Percentiles rank a stretch among this genome's conserved stretches.
These are phyloP conservation scores for Linum lewisii DNA, from an alignment of 345 rosid species.

Conservation along the genomic window DNA sequence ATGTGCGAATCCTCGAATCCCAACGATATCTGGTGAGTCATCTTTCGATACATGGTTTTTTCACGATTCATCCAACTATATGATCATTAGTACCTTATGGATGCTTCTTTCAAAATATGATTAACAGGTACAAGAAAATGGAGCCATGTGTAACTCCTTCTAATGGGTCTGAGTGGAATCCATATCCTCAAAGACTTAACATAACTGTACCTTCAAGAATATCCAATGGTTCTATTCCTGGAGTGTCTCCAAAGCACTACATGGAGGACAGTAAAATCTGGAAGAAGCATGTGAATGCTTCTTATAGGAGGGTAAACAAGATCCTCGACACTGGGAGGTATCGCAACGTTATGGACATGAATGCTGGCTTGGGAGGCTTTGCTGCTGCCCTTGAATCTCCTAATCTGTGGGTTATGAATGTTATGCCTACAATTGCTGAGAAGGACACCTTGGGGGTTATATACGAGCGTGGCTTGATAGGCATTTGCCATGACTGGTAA, in stretches of 20 bases:
- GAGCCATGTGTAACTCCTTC: constrained; percentile 2
- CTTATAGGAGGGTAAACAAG: neutral
- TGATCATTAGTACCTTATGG: neutral
- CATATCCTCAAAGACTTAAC: constrained; percentile 1
- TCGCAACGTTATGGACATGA: constrained; percentile 5
- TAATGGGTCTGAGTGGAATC: neutral
- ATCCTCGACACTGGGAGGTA: neutral
- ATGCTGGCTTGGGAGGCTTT: constrained; percentile 1
- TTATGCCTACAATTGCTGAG: constrained; percentile 1
- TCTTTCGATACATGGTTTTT: neutral
- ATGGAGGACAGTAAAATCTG: neutral
- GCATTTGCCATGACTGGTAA: constrained; percentile 3
- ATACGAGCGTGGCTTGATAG: neutral
- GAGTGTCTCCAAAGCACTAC: neutral
- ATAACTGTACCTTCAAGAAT: neutral
- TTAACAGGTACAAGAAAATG: constrained; percentile 3
- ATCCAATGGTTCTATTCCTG: neutral
- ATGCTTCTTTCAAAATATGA: neutral
- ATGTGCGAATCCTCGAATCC: neutral
- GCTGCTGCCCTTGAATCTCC: constrained; percentile 2
- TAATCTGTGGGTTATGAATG: constrained; percentile 1
- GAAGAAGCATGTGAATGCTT: constrained; percentile 3
- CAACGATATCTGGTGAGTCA: neutral
- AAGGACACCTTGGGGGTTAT: neutral
- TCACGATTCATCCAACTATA: neutral